A percentile compares a stretch with the other conserved stretches of the same genome.
Conservation (phyloP, 208 protist genomes). For the Leishmania turanica region DNA sequence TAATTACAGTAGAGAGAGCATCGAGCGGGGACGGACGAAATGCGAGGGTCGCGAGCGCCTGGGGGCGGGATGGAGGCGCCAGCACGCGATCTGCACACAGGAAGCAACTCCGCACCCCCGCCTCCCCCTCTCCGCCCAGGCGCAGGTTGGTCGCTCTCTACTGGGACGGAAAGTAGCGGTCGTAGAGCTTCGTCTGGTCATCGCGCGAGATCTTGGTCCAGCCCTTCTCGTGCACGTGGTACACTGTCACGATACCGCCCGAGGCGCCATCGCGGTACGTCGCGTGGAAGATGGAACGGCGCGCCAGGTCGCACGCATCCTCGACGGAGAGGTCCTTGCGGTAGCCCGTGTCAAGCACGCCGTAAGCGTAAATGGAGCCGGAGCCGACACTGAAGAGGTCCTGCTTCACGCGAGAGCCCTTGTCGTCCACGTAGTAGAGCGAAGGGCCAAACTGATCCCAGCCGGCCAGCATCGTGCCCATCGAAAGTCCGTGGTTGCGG, state of each 20-base stretch:
- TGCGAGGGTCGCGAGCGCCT: background rate
- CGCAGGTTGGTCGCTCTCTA: background rate
- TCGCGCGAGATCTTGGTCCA: slow-evolving; percentile 96
- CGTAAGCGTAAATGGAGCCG: slow-evolving; percentile 99
- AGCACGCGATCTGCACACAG: background rate
- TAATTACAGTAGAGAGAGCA: background rate
- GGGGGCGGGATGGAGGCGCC: background rate
- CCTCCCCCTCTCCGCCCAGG: background rate
- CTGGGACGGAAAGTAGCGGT: slow-evolving; percentile 64
- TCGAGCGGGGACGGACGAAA: background rate
- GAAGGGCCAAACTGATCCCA: slow-evolving; percentile 97
- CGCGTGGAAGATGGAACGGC: slow-evolving; percentile 99
- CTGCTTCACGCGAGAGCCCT: slow-evolving; percentile 98
- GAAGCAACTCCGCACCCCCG: background rate
- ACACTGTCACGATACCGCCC: slow-evolving; percentile 98
- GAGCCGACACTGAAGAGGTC: slow-evolving; percentile 99
- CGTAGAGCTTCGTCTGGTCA: slow-evolving; percentile 91
- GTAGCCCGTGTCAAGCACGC: slow-evolving; percentile 98
- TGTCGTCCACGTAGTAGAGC: slow-evolving; percentile 99
- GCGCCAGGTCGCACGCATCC: slow-evolving; percentile 98
- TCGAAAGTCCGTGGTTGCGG: slow-evolving; percentile 96
- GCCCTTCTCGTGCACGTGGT: slow-evolving; percentile 94
- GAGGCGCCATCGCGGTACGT: slow-evolving; percentile 99
- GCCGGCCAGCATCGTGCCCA: slow-evolving; percentile 99
- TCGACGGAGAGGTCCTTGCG: slow-evolving; percentile 94